phyloP scores from a whole-genome alignment of 2,329 filamentous ascomycete genomes.

The Pseudogymnoascus destructans region DNA sequence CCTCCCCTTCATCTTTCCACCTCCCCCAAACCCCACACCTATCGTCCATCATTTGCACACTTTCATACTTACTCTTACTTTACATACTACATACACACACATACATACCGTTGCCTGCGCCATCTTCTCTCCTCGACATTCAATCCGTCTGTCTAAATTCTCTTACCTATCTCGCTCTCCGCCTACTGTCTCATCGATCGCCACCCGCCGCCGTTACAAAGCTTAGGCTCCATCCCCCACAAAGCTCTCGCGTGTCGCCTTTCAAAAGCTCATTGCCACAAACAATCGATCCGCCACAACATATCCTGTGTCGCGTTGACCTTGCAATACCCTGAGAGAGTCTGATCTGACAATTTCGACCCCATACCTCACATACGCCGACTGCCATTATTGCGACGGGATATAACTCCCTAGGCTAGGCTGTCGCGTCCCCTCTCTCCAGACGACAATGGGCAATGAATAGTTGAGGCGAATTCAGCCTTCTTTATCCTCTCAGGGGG shows the following conservation, averaged over 20 bases:
- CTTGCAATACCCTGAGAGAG: not conserved
- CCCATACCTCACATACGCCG: not conserved
- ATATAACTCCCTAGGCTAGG: not conserved
- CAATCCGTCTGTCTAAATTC: not conserved
- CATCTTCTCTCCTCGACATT: not conserved
- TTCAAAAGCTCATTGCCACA: not conserved
- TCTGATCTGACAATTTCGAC: not conserved
- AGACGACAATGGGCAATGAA: conserved; percentile 24
- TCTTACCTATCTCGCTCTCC: not conserved
- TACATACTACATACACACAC: not conserved
- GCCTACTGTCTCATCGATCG: not conserved
- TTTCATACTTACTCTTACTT: not conserved
- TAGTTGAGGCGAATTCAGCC: conserved; percentile 23
- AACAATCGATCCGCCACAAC: not conserved
- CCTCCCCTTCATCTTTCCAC: conserved; percentile 2
- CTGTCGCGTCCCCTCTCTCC: conserved; percentile 11
- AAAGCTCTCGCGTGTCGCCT: conserved; percentile 8
- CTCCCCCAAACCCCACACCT: not conserved
- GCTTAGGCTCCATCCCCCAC: conserved; percentile 6
- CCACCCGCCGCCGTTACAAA: not conserved
- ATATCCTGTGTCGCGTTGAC: not conserved
- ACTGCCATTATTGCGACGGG: conserved; percentile 5
- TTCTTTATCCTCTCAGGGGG: conserved; percentile 10
- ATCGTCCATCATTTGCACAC: conserved; percentile 1
- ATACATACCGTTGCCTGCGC: not conserved